Percentiles rank a stretch among this genome's conserved stretches.
These are phyloP conservation scores for Phialophora macrospora DNA, from an alignment of 2,329 filamentous ascomycete genomes.

Conservation along the genomic window DNA sequence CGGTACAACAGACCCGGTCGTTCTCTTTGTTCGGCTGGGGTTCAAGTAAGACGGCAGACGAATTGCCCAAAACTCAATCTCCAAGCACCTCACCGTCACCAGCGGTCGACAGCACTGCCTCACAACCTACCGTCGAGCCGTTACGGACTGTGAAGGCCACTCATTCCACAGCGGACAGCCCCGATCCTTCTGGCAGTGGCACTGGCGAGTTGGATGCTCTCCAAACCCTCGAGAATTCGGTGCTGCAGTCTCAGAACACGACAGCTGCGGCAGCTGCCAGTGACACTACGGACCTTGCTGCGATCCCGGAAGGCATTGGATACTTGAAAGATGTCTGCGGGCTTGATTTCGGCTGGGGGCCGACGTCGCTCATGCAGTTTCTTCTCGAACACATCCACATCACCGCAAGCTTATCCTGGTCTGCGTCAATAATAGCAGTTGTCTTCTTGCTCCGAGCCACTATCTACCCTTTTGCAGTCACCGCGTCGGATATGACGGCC, in stretches of 20 bases:
- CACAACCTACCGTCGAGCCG: slow-evolving; percentile 20
- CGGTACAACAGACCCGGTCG: slow-evolving; percentile 31
- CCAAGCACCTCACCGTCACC: slow-evolving; percentile 6
- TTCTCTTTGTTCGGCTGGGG: slow-evolving; percentile 37
- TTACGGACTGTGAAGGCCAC: slow-evolving; percentile 35
- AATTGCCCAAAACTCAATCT: slow-evolving; percentile 2
- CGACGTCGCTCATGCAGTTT: slow-evolving; percentile 74
- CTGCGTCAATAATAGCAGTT: slow-evolving; percentile 70
- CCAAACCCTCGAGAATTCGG: slow-evolving; percentile 26
- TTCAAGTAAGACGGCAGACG: slow-evolving; percentile 20
- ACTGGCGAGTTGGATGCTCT: slow-evolving; percentile 29
- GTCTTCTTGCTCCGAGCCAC: slow-evolving; percentile 70
- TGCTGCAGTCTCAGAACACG: slow-evolving; percentile 29
- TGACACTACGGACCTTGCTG: slow-evolving; percentile 48
- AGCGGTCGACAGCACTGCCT: slow-evolving; percentile 1
- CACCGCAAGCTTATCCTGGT: slow-evolving; percentile 77
- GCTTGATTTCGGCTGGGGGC: slow-evolving; percentile 84
- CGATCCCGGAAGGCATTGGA: slow-evolving; percentile 75
- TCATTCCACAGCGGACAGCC: slow-evolving; percentile 33
- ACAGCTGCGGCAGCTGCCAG: slow-evolving; percentile 4
- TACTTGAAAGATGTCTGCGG: slow-evolving; percentile 77
- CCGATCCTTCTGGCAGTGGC: slow-evolving; percentile 24
- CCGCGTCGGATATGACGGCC: slow-evolving; percentile 65
- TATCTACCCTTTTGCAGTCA: slow-evolving; percentile 67
- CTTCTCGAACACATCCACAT: slow-evolving; percentile 82